phyloP scores from a whole-genome alignment of 805 yeast genomes.

The Schwanniomyces vanrijiae region DNA sequence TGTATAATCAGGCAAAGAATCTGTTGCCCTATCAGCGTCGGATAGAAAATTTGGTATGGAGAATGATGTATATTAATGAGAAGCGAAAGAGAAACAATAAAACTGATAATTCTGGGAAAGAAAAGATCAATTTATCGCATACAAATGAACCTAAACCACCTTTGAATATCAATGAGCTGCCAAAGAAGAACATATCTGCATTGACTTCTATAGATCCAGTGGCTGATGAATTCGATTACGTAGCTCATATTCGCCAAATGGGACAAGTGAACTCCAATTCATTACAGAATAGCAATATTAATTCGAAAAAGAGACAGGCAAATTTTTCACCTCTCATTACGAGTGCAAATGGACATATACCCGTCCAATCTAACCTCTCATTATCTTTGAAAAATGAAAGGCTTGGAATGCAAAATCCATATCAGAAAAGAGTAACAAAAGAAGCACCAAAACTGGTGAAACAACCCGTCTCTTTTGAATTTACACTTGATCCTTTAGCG shows the following conservation, averaged over 20 bases:
- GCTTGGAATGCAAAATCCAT: neutral
- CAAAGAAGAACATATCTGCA: neutral
- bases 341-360: neutral
- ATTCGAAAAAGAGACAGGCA: conserved; percentile 18
- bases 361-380: conserved; percentile 12
- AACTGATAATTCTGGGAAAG: neutral
- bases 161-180: neutral
- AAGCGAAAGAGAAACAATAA: neutral
- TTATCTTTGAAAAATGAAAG: conserved; percentile 6
- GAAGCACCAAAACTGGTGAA: neutral
- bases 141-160: neutral
- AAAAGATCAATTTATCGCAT: neutral
- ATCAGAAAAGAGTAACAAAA: conserved; percentile 3
- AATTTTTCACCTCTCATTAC: conserved; percentile 14
- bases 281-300: neutral
- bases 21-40: conserved; percentile 72
- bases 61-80: conserved; percentile 65
- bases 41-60: conserved; percentile 85
- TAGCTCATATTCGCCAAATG: conserved; percentile 60
- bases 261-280: conserved; percentile 29
- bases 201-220: conserved; percentile 37
- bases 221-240: conserved; percentile 60
- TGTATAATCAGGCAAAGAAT: conserved; percentile 76
- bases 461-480: conserved; percentile 18
- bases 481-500: conserved; percentile 48